A percentile compares a stretch with the other conserved stretches of the same genome.
phyloP scores from a whole-genome alignment of 768 basidiomycete genomes.

The Rhodocollybia butyracea region DNA sequence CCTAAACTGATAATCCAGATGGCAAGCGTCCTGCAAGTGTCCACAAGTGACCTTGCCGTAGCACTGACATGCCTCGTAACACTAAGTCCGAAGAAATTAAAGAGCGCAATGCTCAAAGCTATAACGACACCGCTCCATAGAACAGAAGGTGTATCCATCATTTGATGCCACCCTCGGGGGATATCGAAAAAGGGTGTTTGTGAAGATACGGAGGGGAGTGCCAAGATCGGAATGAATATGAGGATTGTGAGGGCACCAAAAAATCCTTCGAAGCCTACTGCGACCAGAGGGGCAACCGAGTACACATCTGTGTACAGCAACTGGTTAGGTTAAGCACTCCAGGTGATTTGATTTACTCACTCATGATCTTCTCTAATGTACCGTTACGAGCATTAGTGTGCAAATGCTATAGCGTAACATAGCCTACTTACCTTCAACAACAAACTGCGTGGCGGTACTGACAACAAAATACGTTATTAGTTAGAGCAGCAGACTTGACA shows the following conservation, averaged over 20 bases:
- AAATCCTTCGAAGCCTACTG: slow-evolving; percentile 92
- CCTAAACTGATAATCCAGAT: slow-evolving; percentile 93
- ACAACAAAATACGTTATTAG: not conserved
- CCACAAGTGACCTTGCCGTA: slow-evolving; percentile 86
- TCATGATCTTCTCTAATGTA: slow-evolving; percentile 81
- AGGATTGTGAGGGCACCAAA: slow-evolving; percentile 85
- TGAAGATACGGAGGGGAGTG: slow-evolving; percentile 62
- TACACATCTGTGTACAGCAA: slow-evolving; percentile 49
- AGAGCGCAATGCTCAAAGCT: slow-evolving; percentile 71
- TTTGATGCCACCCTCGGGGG: slow-evolving; percentile 85
- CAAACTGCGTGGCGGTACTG: slow-evolving; percentile 90
- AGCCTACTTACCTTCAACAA: slow-evolving; percentile 62
- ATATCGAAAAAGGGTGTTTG: slow-evolving; percentile 82
- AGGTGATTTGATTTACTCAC: slow-evolving; percentile 22
- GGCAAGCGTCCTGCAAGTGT: slow-evolving; percentile 92
- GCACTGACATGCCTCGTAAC: slow-evolving; percentile 93
- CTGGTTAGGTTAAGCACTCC: not conserved
- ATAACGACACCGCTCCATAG: slow-evolving; percentile 67
- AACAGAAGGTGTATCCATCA: slow-evolving; percentile 73
- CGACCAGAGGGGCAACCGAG: slow-evolving; percentile 82
- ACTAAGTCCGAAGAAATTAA: slow-evolving; percentile 89
- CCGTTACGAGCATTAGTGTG: not conserved
- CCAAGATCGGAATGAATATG: slow-evolving; percentile 75
- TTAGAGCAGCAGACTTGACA: slow-evolving; percentile 10
- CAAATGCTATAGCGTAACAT: not conserved